Conservation (phyloP, 2,329 filamentous ascomycete genomes). For the Hypoxylon sp. region DNA sequence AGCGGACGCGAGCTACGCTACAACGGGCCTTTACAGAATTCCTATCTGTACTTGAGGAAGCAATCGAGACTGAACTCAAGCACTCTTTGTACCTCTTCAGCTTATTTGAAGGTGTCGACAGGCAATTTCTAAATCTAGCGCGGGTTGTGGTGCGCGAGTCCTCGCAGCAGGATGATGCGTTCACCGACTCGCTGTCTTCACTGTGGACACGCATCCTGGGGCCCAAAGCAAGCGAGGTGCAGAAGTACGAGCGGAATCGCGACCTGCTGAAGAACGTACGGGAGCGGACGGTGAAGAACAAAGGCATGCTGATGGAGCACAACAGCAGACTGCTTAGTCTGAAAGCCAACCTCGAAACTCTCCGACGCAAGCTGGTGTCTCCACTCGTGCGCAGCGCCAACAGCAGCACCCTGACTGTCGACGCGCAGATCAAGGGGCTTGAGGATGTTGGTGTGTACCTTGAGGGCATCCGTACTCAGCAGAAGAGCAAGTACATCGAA, state of each 20-base stretch:
- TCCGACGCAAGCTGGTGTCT: constrained; percentile 82
- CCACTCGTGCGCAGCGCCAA: constrained; percentile 79
- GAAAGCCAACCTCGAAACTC: constrained; percentile 85
- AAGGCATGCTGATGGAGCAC: constrained; percentile 84
- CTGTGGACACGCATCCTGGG: constrained; percentile 90
- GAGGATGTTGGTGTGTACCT: constrained; percentile 83
- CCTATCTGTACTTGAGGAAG: constrained; percentile 85
- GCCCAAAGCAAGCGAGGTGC: constrained; percentile 74
- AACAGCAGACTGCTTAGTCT: constrained; percentile 84
- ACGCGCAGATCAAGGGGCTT: constrained; percentile 85
- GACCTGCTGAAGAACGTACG: constrained; percentile 80
- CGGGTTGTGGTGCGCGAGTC: constrained; percentile 86
- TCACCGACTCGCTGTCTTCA: constrained; percentile 81
- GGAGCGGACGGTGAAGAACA: constrained; percentile 85
- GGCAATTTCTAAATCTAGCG: constrained; percentile 87
- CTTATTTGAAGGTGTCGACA: constrained; percentile 91
- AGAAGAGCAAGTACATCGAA: constrained; percentile 86
- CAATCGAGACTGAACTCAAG: constrained; percentile 83
- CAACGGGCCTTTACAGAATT: constrained; percentile 91
- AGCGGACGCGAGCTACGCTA: constrained; percentile 81
- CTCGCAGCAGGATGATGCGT: constrained; percentile 79
- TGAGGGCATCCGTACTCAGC: constrained; percentile 75
- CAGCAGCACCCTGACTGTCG: constrained; percentile 75
- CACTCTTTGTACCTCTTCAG: constrained; percentile 82
- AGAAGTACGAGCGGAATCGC: constrained; percentile 92